phyloP scores from a whole-genome alignment of 371 early-diverging fungal genomes.

The Mucor circinelloides region DNA sequence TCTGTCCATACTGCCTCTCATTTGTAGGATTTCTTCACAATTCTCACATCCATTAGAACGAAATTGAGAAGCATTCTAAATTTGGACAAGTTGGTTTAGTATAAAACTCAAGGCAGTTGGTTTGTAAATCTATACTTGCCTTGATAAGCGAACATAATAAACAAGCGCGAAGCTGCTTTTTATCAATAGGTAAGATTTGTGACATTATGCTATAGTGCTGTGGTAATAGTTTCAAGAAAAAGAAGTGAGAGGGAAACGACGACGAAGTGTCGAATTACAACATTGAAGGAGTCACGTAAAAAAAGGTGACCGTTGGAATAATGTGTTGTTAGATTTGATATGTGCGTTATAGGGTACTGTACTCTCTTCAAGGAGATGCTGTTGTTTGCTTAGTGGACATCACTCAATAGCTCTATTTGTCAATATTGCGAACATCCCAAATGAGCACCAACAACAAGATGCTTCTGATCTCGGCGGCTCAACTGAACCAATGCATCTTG shows the following conservation, averaged over 20 bases:
- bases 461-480: background rate
- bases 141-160: constrained; percentile 92
- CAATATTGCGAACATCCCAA: background rate
- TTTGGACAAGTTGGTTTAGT: constrained; percentile 5
- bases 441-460: background rate
- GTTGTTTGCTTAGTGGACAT: background rate
- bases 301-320: constrained; percentile 2
- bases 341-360: background rate
- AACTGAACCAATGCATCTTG: background rate
- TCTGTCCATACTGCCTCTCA: constrained; percentile 73
- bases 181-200: constrained; percentile 70
- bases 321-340: background rate
- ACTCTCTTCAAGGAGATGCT: background rate
- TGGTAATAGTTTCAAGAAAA: background rate
- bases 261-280: background rate
- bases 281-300: background rate
- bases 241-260: background rate
- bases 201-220: constrained; percentile 46
- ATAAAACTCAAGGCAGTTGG: constrained; percentile 6
- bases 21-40: constrained; percentile 82
- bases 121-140: constrained; percentile 40
- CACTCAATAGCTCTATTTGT: background rate
- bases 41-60: constrained; percentile 88
- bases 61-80: constrained; percentile 76
- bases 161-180: constrained; percentile 87